These are phyloP conservation scores for Cyberlindnera mississippiensis DNA, from an alignment of 805 yeast genomes.

Conservation along the genomic window DNA sequence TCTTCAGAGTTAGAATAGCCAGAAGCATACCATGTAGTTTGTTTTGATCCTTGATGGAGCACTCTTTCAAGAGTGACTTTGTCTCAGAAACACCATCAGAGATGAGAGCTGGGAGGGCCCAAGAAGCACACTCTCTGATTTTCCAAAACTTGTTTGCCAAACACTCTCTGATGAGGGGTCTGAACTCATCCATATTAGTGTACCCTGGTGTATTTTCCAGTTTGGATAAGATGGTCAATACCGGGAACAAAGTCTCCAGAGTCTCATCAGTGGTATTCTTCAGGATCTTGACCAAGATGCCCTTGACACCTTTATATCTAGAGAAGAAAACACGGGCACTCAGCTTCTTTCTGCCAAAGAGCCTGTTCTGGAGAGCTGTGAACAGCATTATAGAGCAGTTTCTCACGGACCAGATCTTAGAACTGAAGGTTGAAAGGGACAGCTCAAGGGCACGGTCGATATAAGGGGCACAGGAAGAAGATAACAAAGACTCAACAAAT, in stretches of 20 bases:
- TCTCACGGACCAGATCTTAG: conserved; percentile 77
- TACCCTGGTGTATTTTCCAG: conserved; percentile 58
- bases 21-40: conserved; percentile 56
- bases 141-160: conserved; percentile 67
- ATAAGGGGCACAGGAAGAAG: conserved; percentile 46
- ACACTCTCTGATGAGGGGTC: conserved; percentile 42
- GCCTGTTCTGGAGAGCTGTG: conserved; percentile 72
- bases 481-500: conserved; percentile 66
- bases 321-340: conserved; percentile 71
- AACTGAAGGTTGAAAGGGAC: conserved; percentile 59
- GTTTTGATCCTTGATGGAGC: conserved; percentile 35
- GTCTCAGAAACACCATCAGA: conserved; percentile 32
- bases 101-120: conserved; percentile 54
- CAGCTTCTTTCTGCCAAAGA: conserved; percentile 61
- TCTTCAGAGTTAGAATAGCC: conserved; percentile 38
- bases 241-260: conserved; percentile 68
- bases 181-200: conserved; percentile 49
- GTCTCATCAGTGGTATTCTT: conserved; percentile 31
- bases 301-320: conserved; percentile 51
- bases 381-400: conserved; percentile 94
- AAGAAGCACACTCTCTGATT: conserved; percentile 82
- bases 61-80: conserved; percentile 21
- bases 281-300: conserved; percentile 44
- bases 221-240: conserved; percentile 66
- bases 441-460: conserved; percentile 56